These are phyloP conservation scores for Santalum album DNA, from an alignment of 164 flowering plant species.

Conservation along the genomic window DNA sequence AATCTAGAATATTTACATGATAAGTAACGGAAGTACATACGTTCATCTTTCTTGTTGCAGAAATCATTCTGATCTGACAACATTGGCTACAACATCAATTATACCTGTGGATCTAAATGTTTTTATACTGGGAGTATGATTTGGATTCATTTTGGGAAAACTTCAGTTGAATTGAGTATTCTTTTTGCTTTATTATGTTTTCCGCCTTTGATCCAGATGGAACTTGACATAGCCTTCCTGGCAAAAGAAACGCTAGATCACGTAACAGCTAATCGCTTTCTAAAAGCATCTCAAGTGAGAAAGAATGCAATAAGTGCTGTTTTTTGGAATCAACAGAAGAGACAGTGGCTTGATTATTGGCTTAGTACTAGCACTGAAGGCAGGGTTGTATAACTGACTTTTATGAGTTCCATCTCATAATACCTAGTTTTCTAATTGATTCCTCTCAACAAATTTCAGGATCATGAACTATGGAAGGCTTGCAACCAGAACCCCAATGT, in stretches of 20 bases:
- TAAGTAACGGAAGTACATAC: background rate
- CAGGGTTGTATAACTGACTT: slow-evolving; percentile 21
- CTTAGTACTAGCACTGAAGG: slow-evolving; percentile 18
- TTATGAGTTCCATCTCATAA: too few relatives aligned
- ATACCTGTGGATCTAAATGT: slow-evolving; percentile 90
- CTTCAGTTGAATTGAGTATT: background rate
- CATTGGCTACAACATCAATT: slow-evolving; percentile 67
- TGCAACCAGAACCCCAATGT: slow-evolving; percentile 50
- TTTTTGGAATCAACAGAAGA: slow-evolving; percentile 66
- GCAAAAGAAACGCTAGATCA: slow-evolving; percentile 45
- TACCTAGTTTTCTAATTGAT: too few relatives aligned
- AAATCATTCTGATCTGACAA: slow-evolving; percentile 59
- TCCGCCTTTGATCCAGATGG: slow-evolving; percentile 54
- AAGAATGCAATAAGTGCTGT: slow-evolving; percentile 44
- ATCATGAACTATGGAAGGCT: slow-evolving; percentile 39
- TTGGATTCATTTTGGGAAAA: background rate
- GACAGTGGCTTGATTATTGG: slow-evolving; percentile 98
- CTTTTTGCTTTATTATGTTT: background rate
- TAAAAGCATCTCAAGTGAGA: slow-evolving; percentile 49
- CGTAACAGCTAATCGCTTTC: slow-evolving; percentile 23
- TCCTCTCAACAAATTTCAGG: slow-evolving; percentile 30
- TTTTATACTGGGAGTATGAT: slow-evolving; percentile 57
- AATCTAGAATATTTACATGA: background rate
- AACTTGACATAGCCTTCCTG: slow-evolving; percentile 66
- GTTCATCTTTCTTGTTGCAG: slow-evolving; percentile 29